Percentiles rank a stretch among this genome's conserved stretches.
phyloP scores from a whole-genome alignment of 345 rosid species.

The Corymbia maculata region DNA sequence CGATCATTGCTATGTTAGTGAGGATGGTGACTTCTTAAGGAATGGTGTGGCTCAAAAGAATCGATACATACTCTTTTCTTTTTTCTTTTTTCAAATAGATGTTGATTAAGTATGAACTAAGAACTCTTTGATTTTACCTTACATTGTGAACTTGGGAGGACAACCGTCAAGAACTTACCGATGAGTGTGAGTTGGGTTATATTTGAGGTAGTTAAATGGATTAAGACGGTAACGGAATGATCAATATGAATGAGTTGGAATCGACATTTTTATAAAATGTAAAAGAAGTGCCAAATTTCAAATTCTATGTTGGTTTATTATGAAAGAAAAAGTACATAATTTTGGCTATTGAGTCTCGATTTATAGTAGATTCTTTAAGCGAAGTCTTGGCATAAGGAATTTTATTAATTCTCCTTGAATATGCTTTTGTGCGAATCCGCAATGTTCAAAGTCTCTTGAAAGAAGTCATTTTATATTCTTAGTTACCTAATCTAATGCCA shows the following conservation, averaged over 20 bases:
- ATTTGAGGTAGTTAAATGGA: background rate
- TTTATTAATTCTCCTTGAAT: background rate
- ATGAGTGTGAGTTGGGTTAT: background rate
- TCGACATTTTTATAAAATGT: background rate
- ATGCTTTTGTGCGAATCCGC: background rate
- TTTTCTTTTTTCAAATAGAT: background rate
- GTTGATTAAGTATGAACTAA: background rate
- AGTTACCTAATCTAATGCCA: background rate
- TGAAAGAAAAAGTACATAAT: background rate
- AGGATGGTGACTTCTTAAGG: accelerated
- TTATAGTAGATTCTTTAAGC: background rate
- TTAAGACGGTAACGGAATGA: background rate
- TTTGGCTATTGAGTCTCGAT: background rate
- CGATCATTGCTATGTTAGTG: background rate
- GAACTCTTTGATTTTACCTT: background rate
- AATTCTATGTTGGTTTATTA: background rate
- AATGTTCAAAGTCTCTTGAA: background rate
- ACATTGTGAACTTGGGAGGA: background rate
- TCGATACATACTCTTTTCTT: background rate
- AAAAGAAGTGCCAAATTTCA: background rate
- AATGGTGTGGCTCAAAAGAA: accelerated
- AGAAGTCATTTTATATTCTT: too few relatives aligned
- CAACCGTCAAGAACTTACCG: background rate
- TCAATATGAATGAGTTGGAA: background rate
- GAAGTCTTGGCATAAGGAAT: background rate